A percentile compares a stretch with the other conserved stretches of the same genome.
Conservation (phyloP, 2,329 filamentous ascomycete genomes). For the Penicillium occitanis region DNA sequence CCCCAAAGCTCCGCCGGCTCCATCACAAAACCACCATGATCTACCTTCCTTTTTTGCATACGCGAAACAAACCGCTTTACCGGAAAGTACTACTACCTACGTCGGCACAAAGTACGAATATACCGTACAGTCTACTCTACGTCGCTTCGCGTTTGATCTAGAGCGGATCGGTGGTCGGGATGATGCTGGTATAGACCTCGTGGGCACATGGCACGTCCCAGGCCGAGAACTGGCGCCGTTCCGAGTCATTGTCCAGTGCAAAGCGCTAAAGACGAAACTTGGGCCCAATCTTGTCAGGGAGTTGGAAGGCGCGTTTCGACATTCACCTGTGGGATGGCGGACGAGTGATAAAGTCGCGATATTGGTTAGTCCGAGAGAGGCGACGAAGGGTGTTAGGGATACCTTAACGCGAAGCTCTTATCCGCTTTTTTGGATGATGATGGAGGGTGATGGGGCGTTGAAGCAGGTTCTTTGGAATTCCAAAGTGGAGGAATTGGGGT, state of each 20-base stretch:
- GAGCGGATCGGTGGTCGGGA: conserved; percentile 47
- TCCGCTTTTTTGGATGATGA: conserved; percentile 66
- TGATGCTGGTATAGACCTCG: conserved; percentile 49
- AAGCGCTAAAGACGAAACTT: conserved; percentile 44
- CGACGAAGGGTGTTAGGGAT: conserved; percentile 76
- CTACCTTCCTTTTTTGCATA: conserved; percentile 44
- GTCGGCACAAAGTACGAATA: conserved; percentile 52
- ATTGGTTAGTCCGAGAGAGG: conserved; percentile 65
- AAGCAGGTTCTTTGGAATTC: conserved; percentile 49
- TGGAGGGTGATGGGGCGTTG: conserved; percentile 39
- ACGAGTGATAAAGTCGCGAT: conserved; percentile 66
- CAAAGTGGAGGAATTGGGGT: conserved; percentile 38
- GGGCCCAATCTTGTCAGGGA: conserved; percentile 48
- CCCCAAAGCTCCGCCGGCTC: conserved; percentile 35
- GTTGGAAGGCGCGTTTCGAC: conserved; percentile 66
- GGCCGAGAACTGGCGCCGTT: conserved; percentile 31
- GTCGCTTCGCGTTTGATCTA: conserved; percentile 41
- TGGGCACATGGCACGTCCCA: conserved; percentile 48
- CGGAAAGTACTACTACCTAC: conserved; percentile 41
- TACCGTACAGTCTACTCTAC: conserved; percentile 42
- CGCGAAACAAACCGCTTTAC: conserved; percentile 39
- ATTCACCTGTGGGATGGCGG: conserved; percentile 72
- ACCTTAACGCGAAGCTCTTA: conserved; percentile 65
- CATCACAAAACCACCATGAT: conserved; percentile 38
- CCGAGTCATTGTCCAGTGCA: conserved; percentile 50